phyloP scores from a whole-genome alignment of 495 filamentous ascomycete species.

The Penicillium paradoxum region DNA sequence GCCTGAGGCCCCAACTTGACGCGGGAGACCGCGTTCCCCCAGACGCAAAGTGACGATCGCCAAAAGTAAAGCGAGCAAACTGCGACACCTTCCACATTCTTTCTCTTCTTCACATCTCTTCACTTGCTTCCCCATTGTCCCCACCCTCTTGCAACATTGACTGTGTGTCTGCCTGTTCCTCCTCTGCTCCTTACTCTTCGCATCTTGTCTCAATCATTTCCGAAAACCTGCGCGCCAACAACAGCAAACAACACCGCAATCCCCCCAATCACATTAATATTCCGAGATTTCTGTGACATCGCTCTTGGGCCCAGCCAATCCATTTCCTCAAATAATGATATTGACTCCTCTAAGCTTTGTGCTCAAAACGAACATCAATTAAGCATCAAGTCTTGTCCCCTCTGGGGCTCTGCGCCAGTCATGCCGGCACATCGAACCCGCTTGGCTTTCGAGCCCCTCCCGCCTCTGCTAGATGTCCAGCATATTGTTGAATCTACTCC shows the following conservation, averaged over 20 bases:
- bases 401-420: not conserved
- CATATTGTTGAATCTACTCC: slow-evolving; percentile 65
- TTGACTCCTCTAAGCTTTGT: not conserved
- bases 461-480: slow-evolving; percentile 73
- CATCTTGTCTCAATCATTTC: not conserved
- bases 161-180: not conserved
- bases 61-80: not conserved
- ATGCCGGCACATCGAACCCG: slow-evolving; percentile 69
- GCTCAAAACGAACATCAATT: not conserved
- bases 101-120: not conserved
- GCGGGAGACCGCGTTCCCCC: slow-evolving; percentile 2
- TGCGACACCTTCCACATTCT: not conserved
- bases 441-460: slow-evolving; percentile 73
- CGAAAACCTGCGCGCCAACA: not conserved
- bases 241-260: not conserved
- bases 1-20: slow-evolving; percentile 13
- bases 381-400: not conserved
- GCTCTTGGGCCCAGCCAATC: not conserved
- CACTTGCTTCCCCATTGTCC: not conserved
- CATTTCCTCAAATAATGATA: not conserved
- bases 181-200: too few species aligned
- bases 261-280: too few species aligned
- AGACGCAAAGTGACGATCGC: not conserved
- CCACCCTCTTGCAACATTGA: not conserved
- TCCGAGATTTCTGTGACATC: not conserved